Conservation (phyloP, 164 flowering plant species). For the Berberis thunbergii region DNA sequence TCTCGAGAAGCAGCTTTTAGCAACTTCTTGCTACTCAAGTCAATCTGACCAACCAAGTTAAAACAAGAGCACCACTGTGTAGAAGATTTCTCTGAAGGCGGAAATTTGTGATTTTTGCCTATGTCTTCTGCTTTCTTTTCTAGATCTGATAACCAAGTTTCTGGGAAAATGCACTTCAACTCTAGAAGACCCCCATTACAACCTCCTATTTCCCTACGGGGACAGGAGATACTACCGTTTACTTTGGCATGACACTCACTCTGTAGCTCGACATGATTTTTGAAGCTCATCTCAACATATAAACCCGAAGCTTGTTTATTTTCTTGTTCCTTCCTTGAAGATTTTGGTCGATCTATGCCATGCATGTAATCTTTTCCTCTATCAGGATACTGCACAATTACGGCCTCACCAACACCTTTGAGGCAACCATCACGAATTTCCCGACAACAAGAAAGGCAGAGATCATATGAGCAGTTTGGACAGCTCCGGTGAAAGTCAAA, state of each 20-base stretch:
- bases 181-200: slow-evolving; percentile 50
- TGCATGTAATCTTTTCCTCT: slow-evolving; percentile 35
- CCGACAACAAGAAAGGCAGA: slow-evolving; percentile 57
- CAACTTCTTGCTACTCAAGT: slow-evolving; percentile 4
- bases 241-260: slow-evolving; percentile 33
- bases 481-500: slow-evolving; percentile 57
- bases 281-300: slow-evolving; percentile 2
- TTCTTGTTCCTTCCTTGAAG: not conserved
- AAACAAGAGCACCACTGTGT: slow-evolving; percentile 32
- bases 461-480: slow-evolving; percentile 42
- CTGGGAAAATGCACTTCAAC: slow-evolving; percentile 54
- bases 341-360: slow-evolving; percentile 18
- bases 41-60: slow-evolving; percentile 16
- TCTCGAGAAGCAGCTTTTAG: slow-evolving; percentile 62
- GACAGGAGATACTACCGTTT: slow-evolving; percentile 53
- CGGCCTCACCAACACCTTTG: slow-evolving; percentile 21
- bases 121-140: slow-evolving; percentile 41
- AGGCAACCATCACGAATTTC: slow-evolving; percentile 43
- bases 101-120: slow-evolving; percentile 8
- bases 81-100: slow-evolving; percentile 8
- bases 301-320: not conserved
- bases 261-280: slow-evolving; percentile 3
- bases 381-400: slow-evolving; percentile 14
- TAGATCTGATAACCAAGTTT: slow-evolving; percentile 28
- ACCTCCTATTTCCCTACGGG: slow-evolving; percentile 60